These are phyloP conservation scores for Tagetes erecta DNA, from an alignment of 129 eudicot genomes.

Conservation along the genomic window DNA sequence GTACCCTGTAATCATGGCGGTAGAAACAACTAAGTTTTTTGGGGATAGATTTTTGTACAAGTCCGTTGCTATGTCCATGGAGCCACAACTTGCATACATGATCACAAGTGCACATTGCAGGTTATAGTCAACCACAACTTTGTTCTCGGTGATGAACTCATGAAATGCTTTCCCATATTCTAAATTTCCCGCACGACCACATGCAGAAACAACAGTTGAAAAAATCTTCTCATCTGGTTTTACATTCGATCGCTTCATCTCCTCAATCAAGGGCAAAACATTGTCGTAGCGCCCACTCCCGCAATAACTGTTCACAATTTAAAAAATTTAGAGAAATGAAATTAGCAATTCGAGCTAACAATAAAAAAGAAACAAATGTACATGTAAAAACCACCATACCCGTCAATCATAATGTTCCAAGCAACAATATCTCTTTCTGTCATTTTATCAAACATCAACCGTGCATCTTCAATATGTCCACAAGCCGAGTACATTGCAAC, in stretches of 20 bases:
- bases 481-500: conserved; percentile 67
- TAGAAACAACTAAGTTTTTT: conserved; percentile 59
- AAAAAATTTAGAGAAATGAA: neutral
- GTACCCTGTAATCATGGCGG: conserved; percentile 75
- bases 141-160: conserved; percentile 37
- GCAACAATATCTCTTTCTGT: conserved; percentile 60
- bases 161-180: conserved; percentile 62
- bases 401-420: conserved; percentile 71
- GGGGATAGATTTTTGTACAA: conserved; percentile 48
- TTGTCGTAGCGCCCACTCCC: conserved; percentile 45
- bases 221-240: conserved; percentile 57
- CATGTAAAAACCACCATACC: conserved; percentile 33
- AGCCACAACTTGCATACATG: conserved; percentile 75
- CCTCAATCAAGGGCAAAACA: conserved; percentile 55
- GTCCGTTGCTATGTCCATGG: conserved; percentile 57
- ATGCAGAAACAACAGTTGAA: conserved; percentile 56
- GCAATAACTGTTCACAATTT: conserved; percentile 49
- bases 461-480: conserved; percentile 56
- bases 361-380: neutral
- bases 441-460: conserved; percentile 75
- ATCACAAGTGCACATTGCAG: conserved; percentile 58
- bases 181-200: conserved; percentile 59
- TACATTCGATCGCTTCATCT: conserved; percentile 56
- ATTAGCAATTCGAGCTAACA: conserved; percentile 8
- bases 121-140: conserved; percentile 43